These are phyloP conservation scores for Carex cristatella DNA, from an alignment of 176 grass and related monocot species.

Conservation along the genomic window DNA sequence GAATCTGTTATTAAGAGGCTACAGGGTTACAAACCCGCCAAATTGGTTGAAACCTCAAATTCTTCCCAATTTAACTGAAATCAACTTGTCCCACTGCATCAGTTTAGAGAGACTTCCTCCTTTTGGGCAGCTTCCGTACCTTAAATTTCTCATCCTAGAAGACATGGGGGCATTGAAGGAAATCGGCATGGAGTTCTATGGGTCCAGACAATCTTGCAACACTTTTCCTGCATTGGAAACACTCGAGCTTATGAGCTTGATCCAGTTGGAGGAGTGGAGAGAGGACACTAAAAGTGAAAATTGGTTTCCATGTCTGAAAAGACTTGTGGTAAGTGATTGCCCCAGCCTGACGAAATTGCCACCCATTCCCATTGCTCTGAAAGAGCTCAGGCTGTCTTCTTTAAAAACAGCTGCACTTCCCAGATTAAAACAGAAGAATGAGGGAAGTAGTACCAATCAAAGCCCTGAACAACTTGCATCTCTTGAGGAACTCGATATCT, in stretches of 20 bases:
- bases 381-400: neutral
- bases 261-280: conserved; percentile 18
- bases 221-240: conserved; percentile 18
- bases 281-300: neutral
- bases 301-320: conserved; percentile 3
- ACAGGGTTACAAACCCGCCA: neutral
- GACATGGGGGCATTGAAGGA: neutral
- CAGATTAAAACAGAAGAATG: neutral
- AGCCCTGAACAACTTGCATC: neutral
- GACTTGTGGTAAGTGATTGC: neutral
- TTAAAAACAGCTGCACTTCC: neutral
- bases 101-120: conserved; percentile 9
- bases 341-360: conserved; percentile 11
- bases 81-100: neutral
- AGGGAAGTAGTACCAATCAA: neutral
- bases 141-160: conserved; percentile 1
- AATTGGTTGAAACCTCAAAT: conserved; percentile 9
- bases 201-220: neutral
- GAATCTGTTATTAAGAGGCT: neutral
- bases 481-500: neutral
- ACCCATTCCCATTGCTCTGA: neutral
- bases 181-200: neutral
- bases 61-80: conserved; percentile 11
- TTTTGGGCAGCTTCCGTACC: neutral
- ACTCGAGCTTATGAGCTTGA: neutral